Evolutionary conservation across 2,329 filamentous ascomycete genomes (phyloP).

Genomic region (Akanthomyces uredinophilus): DNA sequence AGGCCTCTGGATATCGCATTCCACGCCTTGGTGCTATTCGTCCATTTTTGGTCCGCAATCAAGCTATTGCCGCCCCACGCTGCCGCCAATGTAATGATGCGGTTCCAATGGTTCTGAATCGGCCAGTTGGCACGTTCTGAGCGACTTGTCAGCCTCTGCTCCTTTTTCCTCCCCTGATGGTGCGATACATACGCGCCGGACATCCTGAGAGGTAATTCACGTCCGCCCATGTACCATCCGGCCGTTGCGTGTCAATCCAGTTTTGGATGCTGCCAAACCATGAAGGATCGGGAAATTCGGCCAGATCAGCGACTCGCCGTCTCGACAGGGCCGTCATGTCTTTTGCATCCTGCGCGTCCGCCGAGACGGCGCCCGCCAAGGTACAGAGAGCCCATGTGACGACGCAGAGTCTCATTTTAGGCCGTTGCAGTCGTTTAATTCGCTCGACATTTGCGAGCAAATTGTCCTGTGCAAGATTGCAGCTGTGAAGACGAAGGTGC

Average conservation of each 20-base stretch:
- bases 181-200: slow-evolving; percentile 16
- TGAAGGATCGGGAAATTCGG: slow-evolving; percentile 20
- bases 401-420: background rate
- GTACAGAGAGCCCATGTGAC: background rate
- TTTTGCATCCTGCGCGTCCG: slow-evolving; percentile 3
- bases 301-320: slow-evolving; percentile 19
- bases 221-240: slow-evolving; percentile 22
- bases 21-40: slow-evolving; percentile 14
- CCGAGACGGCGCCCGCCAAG: background rate
- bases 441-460: background rate
- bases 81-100: slow-evolving; percentile 19
- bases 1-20: slow-evolving; percentile 18
- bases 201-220: slow-evolving; percentile 22
- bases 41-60: slow-evolving; percentile 15
- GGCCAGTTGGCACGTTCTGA: slow-evolving; percentile 23
- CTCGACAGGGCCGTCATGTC: slow-evolving; percentile 17
- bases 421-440: background rate
- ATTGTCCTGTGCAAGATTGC: no score
- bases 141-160: background rate
- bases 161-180: background rate
- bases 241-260: slow-evolving; percentile 19
- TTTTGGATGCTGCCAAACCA: slow-evolving; percentile 17
- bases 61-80: slow-evolving; percentile 22
- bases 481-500: background rate
- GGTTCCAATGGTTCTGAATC: slow-evolving; percentile 22